phyloP scores from a whole-genome alignment of 805 yeast genomes.

The Ogataea henricii region DNA sequence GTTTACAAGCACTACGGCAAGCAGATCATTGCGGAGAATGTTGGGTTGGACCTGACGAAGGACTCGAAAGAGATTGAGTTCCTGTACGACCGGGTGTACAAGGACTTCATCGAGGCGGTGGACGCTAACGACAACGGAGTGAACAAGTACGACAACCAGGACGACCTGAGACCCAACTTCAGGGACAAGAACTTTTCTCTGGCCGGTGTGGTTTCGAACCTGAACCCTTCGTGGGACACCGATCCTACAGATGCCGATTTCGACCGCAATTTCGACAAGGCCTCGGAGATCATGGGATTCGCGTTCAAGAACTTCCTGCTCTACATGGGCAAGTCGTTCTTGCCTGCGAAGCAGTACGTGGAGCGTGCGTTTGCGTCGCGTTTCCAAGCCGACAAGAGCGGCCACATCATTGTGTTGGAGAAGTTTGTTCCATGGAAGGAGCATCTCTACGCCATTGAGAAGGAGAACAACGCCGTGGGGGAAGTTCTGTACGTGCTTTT shows the following conservation, averaged over 20 bases:
- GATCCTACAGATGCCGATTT: constrained; percentile 64
- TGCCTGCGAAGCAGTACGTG: constrained; percentile 84
- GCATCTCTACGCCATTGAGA: constrained; percentile 77
- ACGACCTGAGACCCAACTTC: constrained; percentile 61
- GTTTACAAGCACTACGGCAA: constrained; percentile 85
- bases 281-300: constrained; percentile 80
- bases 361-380: constrained; percentile 67
- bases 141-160: constrained; percentile 57
- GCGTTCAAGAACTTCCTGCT: constrained; percentile 69
- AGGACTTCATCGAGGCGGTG: constrained; percentile 83
- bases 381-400: constrained; percentile 60
- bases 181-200: constrained; percentile 72
- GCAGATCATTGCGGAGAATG: constrained; percentile 58
- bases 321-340: constrained; percentile 81
- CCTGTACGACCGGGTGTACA: constrained; percentile 76
- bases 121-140: constrained; percentile 98
- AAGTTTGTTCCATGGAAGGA: constrained; percentile 94
- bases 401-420: constrained; percentile 73
- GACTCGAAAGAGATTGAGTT: constrained; percentile 52
- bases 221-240: constrained; percentile 86
- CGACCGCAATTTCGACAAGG: constrained; percentile 66
- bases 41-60: constrained; percentile 41
- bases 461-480: constrained; percentile 53
- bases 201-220: constrained; percentile 72
- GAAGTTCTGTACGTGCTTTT: constrained; percentile 76